Conservation (phyloP, 352 stramenopile species). For the Globisporangium viniferum region DNA sequence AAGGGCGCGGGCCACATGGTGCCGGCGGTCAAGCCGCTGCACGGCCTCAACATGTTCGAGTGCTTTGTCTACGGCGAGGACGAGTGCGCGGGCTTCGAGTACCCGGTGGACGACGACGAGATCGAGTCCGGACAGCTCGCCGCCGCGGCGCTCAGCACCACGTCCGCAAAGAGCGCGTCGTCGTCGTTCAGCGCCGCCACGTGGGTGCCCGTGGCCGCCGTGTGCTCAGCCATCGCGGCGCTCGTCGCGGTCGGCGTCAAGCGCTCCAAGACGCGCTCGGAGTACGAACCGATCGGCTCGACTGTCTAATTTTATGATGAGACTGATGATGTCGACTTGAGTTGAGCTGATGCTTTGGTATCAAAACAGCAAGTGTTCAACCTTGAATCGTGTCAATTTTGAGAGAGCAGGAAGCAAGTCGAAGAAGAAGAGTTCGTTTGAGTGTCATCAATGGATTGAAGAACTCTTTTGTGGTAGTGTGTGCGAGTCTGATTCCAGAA, state of each 20-base stretch:
- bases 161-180: neutral
- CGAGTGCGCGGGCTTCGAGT: constrained; percentile 49
- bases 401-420: neutral
- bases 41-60: constrained; percentile 77
- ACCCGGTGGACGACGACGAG: constrained; percentile 69
- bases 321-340: too few species aligned
- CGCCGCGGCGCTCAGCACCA: constrained; percentile 12
- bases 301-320: constrained; percentile 17
- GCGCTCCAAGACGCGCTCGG: constrained; percentile 39
- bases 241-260: constrained; percentile 37
- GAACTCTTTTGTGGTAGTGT: neutral
- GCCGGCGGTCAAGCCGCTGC: constrained; percentile 63
- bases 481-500: too few species aligned
- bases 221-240: constrained; percentile 27
- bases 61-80: constrained; percentile 75
- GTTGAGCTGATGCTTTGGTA: neutral
- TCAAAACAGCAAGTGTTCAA: neutral
- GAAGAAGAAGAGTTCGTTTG: neutral
- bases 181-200: constrained; percentile 7
- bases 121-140: constrained; percentile 31
- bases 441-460: neutral
- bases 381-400: neutral
- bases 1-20: constrained; percentile 92
- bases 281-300: constrained; percentile 41
- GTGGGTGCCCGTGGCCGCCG: constrained; percentile 25